Conservation (phyloP, 2,329 filamentous ascomycete species). For the Fusarium irregulare region DNA sequence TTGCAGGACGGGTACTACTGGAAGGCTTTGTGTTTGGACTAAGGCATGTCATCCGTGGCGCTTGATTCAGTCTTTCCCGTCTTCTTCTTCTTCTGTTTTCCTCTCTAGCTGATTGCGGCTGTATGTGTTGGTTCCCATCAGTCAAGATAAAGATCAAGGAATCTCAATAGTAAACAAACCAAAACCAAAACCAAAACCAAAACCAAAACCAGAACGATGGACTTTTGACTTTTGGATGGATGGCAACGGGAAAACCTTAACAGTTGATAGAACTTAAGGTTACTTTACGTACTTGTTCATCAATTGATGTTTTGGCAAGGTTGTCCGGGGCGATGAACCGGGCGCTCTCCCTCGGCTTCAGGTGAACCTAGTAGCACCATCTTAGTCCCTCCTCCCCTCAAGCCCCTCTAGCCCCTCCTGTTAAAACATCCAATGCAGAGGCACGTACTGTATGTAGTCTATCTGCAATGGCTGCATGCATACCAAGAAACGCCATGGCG, state of each 20-base stretch:
- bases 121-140: not conserved
- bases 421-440: slow-evolving; percentile 11
- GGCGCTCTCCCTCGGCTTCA: not conserved
- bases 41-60: not conserved
- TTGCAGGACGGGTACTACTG: not conserved
- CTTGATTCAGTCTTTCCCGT: not conserved
- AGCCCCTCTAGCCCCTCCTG: slow-evolving; percentile 2
- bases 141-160: not conserved
- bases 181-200: not conserved
- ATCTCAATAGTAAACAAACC: slow-evolving; percentile 3
- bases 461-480: slow-evolving; percentile 5
- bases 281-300: not conserved
- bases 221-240: not conserved
- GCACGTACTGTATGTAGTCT: not conserved
- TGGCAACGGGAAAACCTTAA: slow-evolving; percentile 10
- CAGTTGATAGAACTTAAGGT: not conserved
- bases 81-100: not conserved
- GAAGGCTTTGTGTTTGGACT: not conserved
- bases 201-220: not conserved
- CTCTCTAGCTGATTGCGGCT: not conserved
- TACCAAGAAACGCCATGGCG: slow-evolving; percentile 23
- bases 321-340: slow-evolving; percentile 29
- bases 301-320: not conserved
- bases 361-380: not conserved
- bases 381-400: slow-evolving; percentile 4